These are phyloP conservation scores for Monascus ruber DNA, from an alignment of 2,329 filamentous ascomycete genomes.

Conservation along the genomic window DNA sequence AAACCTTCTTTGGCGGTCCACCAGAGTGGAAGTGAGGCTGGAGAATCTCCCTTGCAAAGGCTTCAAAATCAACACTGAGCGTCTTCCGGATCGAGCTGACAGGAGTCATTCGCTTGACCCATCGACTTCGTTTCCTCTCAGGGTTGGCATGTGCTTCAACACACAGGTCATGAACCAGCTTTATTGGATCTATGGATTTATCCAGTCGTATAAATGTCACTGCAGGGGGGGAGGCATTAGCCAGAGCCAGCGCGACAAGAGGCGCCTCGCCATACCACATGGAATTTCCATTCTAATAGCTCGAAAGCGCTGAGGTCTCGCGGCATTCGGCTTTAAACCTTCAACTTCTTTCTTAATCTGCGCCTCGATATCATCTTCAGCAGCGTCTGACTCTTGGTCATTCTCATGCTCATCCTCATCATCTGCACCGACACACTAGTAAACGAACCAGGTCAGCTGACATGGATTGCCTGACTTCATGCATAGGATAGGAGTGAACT, in stretches of 20 bases:
- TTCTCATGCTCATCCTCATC: conserved; percentile 10
- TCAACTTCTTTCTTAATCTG: conserved; percentile 49
- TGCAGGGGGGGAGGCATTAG: conserved; percentile 11
- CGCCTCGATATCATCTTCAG: conserved; percentile 47
- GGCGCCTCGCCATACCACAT: conserved; percentile 21
- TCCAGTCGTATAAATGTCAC: conserved; percentile 49
- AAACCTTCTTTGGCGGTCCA: conserved; percentile 41
- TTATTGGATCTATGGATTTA: conserved; percentile 47
- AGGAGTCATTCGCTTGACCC: conserved; percentile 50
- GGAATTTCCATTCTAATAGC: conserved; percentile 44
- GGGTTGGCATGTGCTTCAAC: conserved; percentile 42
- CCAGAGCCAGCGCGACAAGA: conserved; percentile 1
- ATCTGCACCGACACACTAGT: conserved; percentile 9
- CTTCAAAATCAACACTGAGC: conserved; percentile 45
- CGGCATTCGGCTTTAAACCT: conserved; percentile 39
- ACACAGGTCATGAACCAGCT: conserved; percentile 49
- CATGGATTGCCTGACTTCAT: conserved; percentile 3
- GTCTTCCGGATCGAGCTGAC: conserved; percentile 48
- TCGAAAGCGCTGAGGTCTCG: conserved; percentile 38
- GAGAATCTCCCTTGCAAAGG: conserved; percentile 46
- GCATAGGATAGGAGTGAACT: conserved; percentile 1
- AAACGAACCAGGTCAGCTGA: background rate
- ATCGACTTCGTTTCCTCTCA: conserved; percentile 44
- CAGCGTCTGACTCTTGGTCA: conserved; percentile 19
- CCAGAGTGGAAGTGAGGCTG: conserved; percentile 48